Evolutionary conservation across 495 filamentous ascomycete genomes (phyloP).

Genomic region (Melanomma pulvis-pyrius): DNA sequence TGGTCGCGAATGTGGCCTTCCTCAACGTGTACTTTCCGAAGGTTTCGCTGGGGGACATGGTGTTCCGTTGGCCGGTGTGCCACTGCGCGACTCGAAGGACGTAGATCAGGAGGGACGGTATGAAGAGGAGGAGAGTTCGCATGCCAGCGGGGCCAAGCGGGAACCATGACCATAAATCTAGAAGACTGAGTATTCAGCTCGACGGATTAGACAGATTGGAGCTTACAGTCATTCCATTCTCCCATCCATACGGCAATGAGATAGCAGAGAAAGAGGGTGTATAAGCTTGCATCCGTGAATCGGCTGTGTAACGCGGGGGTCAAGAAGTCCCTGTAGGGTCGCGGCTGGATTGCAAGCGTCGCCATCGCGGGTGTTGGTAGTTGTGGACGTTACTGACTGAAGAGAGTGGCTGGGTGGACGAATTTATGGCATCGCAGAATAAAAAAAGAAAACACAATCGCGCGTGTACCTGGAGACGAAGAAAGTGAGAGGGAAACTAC

Average conservation of each 20-base stretch:
- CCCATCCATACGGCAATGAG: constrained; percentile 70
- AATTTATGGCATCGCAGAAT: constrained; percentile 16
- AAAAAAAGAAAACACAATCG: not conserved
- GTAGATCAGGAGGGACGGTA: constrained; percentile 67
- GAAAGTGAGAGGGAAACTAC: not conserved
- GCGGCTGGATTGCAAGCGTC: constrained; percentile 34
- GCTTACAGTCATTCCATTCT: constrained; percentile 57
- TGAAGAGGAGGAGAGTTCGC: constrained; percentile 71
- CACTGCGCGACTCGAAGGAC: constrained; percentile 84
- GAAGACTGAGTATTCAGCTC: not conserved
- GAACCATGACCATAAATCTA: constrained; percentile 86
- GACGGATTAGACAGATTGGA: not conserved
- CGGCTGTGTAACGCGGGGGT: constrained; percentile 86
- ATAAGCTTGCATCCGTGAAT: constrained; percentile 72
- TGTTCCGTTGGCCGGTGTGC: constrained; percentile 74
- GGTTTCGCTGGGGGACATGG: constrained; percentile 65
- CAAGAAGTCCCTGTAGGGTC: constrained; percentile 83
- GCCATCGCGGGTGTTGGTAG: constrained; percentile 11
- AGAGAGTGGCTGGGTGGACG: not conserved
- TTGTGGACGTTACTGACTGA: not conserved
- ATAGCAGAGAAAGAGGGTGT: constrained; percentile 73
- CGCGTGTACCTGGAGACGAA: not conserved
- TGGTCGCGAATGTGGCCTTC: constrained; percentile 51
- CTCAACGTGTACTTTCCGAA: constrained; percentile 52
- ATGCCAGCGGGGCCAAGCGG: constrained; percentile 75